These are phyloP conservation scores for Kockiozyma suomiensis DNA, from an alignment of 805 yeast species.

Conservation along the genomic window DNA sequence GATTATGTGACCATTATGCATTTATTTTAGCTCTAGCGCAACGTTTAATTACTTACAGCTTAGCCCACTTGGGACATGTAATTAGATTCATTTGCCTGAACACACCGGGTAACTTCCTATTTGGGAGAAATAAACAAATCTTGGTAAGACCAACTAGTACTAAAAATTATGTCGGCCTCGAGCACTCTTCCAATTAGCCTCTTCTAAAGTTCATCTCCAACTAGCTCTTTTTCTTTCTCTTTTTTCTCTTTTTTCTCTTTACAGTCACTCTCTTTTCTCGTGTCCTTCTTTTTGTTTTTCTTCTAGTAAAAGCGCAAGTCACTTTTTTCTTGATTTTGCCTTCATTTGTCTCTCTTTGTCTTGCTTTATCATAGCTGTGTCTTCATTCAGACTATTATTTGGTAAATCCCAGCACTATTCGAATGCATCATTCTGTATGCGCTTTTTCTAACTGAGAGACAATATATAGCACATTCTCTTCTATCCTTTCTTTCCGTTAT, in stretches of 20 bases:
- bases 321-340: neutral
- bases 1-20: neutral
- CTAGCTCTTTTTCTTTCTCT: neutral
- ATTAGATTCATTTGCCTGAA: neutral
- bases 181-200: neutral
- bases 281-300: neutral
- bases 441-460: neutral
- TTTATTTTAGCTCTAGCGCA: neutral
- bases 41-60: neutral
- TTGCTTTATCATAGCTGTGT: neutral
- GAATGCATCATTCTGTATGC: no score
- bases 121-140: neutral
- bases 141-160: neutral
- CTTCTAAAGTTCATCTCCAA: no score
- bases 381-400: neutral
- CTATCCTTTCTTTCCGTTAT: neutral
- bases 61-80: neutral
- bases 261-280: neutral
- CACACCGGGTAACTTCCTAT: conserved; percentile 4
- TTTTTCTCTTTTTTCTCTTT: neutral
- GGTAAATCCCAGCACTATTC: no score
- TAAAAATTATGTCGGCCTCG: neutral
- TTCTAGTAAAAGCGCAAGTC: neutral
- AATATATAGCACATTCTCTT: neutral
- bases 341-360: conserved; percentile 1